Conservation (phyloP, 2,329 filamentous ascomycete genomes). For the Curvularia hawaiiensis region DNA sequence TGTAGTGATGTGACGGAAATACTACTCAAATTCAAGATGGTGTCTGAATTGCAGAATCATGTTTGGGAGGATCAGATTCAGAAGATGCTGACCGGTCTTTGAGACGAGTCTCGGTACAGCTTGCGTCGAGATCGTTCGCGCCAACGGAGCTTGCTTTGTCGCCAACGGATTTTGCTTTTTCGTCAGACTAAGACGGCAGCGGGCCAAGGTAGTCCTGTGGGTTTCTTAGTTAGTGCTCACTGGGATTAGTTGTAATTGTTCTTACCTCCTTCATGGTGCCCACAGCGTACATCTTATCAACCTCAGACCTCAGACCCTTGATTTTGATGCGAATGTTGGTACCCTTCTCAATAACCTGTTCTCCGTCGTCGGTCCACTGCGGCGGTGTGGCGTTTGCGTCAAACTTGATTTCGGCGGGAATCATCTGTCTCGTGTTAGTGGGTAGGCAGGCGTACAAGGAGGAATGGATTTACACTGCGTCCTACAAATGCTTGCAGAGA, state of each 20-base stretch:
- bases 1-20: slow-evolving; percentile 2
- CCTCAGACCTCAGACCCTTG: slow-evolving; percentile 89
- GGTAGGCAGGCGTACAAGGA: slow-evolving; percentile 6
- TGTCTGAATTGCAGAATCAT: background rate
- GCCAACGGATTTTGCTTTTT: background rate
- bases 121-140: background rate
- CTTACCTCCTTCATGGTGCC: slow-evolving; percentile 86
- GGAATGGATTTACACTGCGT: slow-evolving; percentile 68
- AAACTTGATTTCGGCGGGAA: slow-evolving; percentile 90
- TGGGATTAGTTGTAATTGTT: slow-evolving; percentile 3
- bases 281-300: slow-evolving; percentile 95
- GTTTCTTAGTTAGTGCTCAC: slow-evolving; percentile 18
- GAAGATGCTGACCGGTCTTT: slow-evolving; percentile 3
- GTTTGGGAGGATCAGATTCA: background rate
- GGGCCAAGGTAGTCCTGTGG: slow-evolving; percentile 49
- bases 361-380: slow-evolving; percentile 93
- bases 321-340: slow-evolving; percentile 94
- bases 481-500: slow-evolving; percentile 81
- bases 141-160: background rate
- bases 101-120: background rate
- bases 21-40: slow-evolving; percentile 1
- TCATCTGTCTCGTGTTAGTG: slow-evolving; percentile 65
- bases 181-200: slow-evolving; percentile 35
- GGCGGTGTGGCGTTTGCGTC: slow-evolving; percentile 96
- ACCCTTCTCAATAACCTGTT: slow-evolving; percentile 90